Evolutionary conservation across 1,284 basidiomycete genomes (phyloP), one percentile per base, ranked within the genome.

Genomic region (Neolentinus lepideus): DNA sequence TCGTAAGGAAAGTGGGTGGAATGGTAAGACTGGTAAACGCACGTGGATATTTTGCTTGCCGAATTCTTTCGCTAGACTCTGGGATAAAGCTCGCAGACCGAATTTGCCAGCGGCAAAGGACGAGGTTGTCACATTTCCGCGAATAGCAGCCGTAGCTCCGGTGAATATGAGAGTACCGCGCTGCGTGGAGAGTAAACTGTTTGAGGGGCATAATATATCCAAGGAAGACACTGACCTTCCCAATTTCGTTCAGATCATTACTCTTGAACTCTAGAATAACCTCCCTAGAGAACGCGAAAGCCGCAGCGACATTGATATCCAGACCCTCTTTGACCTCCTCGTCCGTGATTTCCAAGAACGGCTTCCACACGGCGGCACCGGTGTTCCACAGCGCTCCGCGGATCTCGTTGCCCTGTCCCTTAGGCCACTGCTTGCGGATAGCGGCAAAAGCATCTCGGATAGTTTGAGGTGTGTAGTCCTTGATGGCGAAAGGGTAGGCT

Each of bases 11-110:
- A n/a, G n/a, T n/a, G n/a, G n/a, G n/a, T n/a, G n/a, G n/a, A n/a
- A n/a, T n/a, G n/a, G n/a, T n/a, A n/a, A n/a, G n/a, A n/a, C n/a
- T n/a, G n/a, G n/a, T n/a, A n/a, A n/a, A 68, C 75, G 53, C 14
- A 85, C 87, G 69, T 92, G 88, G 54, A 92, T 90, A 61, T 90
- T 88, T 58, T 90, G 71, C 64, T 84, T 83, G 16, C 84, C 84
- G 64, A 90, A 92, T 64, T 92, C 90, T 67, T 91, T 89, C 27
- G 81, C 81, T 65, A 92, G 69, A 57, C 86, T 88, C 73, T 92
- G 88, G 11, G 81, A 80, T 51, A 92, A 69, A 0, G 84, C 84
- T 33, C 89, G 72, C 58, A 83, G 57, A 1, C 78, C 88, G 56
- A 80, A 80, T 69, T 91, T 92, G 2, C 83, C 81, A 2, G 83